phyloP scores from a whole-genome alignment of 768 basidiomycete genomes.

The Leccinum broughii region DNA sequence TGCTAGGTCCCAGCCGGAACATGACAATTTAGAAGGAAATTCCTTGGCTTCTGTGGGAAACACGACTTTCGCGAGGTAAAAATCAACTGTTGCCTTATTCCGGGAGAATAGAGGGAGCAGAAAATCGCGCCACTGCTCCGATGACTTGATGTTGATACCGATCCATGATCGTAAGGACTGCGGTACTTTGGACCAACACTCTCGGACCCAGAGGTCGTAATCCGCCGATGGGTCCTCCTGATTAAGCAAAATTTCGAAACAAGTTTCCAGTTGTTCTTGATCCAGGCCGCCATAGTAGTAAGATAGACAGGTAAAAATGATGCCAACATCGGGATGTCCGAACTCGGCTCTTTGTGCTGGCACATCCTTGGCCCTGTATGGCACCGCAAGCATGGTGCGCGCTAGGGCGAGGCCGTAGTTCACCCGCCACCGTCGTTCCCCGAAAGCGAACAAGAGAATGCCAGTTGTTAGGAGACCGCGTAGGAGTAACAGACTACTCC shows the following conservation, averaged over 20 bases:
- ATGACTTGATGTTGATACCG: slow-evolving; percentile 34
- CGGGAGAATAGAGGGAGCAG: slow-evolving; percentile 31
- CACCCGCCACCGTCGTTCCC: slow-evolving; percentile 40
- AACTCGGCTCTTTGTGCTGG: slow-evolving; percentile 39
- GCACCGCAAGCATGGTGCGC: slow-evolving; percentile 39
- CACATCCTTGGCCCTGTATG: slow-evolving; percentile 40
- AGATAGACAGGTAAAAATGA: slow-evolving; percentile 37
- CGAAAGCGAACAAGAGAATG: slow-evolving; percentile 32
- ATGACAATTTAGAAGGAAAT: slow-evolving; percentile 35
- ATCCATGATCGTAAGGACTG: slow-evolving; percentile 9
- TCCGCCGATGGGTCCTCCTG: slow-evolving; percentile 34
- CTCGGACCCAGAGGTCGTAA: slow-evolving; percentile 34
- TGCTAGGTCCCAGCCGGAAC: slow-evolving; percentile 41
- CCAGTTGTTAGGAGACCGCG: slow-evolving; percentile 37
- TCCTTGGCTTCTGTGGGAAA: slow-evolving; percentile 41
- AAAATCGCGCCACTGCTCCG: slow-evolving; percentile 18
- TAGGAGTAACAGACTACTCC: slow-evolving; percentile 30
- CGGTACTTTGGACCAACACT: slow-evolving; percentile 16
- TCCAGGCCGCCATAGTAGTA: slow-evolving; percentile 40
- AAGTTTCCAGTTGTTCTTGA: slow-evolving; percentile 27
- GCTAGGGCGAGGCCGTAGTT: slow-evolving; percentile 36
- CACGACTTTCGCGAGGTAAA: slow-evolving; percentile 38
- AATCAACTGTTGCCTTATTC: slow-evolving; percentile 35
- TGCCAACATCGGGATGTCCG: slow-evolving; percentile 38
- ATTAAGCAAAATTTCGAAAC: slow-evolving; percentile 31